These are phyloP conservation scores for Parathielavia hyrcaniae DNA, from an alignment of 495 filamentous ascomycete genomes.

Conservation along the genomic window DNA sequence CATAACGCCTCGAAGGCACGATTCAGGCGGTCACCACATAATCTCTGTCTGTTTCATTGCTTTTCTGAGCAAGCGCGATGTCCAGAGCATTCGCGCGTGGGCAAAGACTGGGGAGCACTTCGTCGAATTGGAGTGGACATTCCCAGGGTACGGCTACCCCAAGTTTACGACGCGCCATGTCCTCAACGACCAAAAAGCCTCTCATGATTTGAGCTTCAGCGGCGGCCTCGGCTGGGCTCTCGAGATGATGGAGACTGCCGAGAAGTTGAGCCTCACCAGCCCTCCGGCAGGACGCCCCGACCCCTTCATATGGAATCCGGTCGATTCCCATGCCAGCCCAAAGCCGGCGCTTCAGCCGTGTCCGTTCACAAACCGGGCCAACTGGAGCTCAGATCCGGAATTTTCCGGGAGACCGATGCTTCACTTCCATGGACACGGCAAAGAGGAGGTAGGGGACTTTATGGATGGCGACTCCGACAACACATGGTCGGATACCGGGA, in stretches of 20 bases:
- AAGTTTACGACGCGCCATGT: slow-evolving; percentile 13
- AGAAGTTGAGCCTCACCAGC: background rate
- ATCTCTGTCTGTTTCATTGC: slow-evolving; percentile 5
- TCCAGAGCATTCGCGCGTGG: background rate
- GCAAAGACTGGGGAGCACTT: background rate
- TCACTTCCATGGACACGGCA: too few species aligned
- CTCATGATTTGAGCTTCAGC: slow-evolving; percentile 6
- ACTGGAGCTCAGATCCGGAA: background rate
- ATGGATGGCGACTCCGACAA: too few species aligned
- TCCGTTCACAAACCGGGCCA: background rate
- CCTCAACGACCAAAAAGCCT: background rate
- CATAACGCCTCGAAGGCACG: background rate
- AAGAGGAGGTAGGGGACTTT: too few species aligned
- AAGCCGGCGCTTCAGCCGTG: background rate
- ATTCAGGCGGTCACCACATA: background rate
- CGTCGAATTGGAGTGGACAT: slow-evolving; percentile 10
- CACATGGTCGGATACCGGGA: too few species aligned
- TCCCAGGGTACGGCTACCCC: slow-evolving; percentile 1
- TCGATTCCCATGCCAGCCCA: background rate
- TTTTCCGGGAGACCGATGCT: too few species aligned
- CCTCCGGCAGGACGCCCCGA: background rate
- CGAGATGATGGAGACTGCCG: background rate
- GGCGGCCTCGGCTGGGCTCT: slow-evolving; percentile 1
- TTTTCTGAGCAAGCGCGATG: background rate
- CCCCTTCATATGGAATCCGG: background rate